Conservation (phyloP, 169 alveolate genomes). For the Plasmodium coatneyi region DNA sequence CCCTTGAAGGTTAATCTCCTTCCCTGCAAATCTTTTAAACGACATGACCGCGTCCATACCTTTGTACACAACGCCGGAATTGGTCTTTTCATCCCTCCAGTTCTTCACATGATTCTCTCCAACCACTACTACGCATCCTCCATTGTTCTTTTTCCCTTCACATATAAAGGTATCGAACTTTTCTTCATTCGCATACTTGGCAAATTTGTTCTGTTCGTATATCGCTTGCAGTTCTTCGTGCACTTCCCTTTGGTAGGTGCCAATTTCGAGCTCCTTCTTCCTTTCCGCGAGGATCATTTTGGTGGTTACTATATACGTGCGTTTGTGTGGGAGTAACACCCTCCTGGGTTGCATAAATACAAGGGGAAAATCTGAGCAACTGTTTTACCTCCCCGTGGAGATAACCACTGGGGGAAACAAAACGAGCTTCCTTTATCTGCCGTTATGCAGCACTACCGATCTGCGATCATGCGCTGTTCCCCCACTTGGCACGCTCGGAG, state of each 20-base stretch:
- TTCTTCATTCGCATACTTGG: conserved; percentile 45
- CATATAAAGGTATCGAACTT: conserved; percentile 33
- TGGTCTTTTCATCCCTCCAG: conserved; percentile 15
- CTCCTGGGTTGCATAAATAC: neutral
- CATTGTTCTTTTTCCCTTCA: conserved; percentile 14
- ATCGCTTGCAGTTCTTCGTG: conserved; percentile 33
- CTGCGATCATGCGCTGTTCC: neutral
- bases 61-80: neutral
- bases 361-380: neutral
- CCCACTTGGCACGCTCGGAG: neutral
- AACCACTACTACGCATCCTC: neutral
- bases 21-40: conserved; percentile 61
- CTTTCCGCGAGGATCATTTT: conserved; percentile 29
- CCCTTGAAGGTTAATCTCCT: conserved; percentile 5
- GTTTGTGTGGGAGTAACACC: neutral
- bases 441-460: neutral
- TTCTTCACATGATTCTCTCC: neutral
- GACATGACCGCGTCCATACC: conserved; percentile 18
- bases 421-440: neutral
- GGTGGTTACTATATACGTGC: neutral
- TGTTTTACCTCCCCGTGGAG: neutral
- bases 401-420: neutral
- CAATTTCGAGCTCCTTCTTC: conserved; percentile 38
- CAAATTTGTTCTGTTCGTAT: conserved; percentile 5
- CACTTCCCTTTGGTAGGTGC: conserved; percentile 29